Percentiles rank a stretch among this genome's conserved stretches.
phyloP scores from a whole-genome alignment of 2,329 filamentous ascomycete genomes.

The Claviceps humidiphila region DNA sequence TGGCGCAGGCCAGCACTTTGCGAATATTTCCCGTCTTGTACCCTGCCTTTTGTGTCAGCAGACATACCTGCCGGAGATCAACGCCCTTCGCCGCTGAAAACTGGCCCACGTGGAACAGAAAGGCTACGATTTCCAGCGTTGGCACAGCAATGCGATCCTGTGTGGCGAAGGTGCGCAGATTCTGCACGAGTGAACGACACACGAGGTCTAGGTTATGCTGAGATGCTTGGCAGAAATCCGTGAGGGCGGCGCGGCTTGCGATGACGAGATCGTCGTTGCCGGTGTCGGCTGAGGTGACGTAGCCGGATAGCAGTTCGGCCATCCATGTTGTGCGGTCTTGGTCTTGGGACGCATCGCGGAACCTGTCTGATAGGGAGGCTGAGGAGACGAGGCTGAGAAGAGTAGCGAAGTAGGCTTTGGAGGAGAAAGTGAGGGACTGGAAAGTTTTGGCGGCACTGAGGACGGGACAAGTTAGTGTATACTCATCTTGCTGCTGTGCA shows the following conservation, averaged over 20 bases:
- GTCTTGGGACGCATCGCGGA: conserved; percentile 20
- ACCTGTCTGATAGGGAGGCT: conserved; percentile 22
- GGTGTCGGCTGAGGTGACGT: conserved; percentile 62
- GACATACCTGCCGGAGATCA: conserved; percentile 47
- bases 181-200: conserved; percentile 37
- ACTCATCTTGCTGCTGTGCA: background rate
- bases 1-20: conserved; percentile 68
- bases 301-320: conserved; percentile 48
- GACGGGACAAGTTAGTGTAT: conserved; percentile 7
- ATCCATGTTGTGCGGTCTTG: conserved; percentile 25
- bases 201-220: conserved; percentile 28
- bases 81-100: conserved; percentile 27
- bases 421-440: conserved; percentile 37
- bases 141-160: conserved; percentile 64
- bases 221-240: conserved; percentile 35
- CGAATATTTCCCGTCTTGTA: conserved; percentile 73
- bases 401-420: conserved; percentile 42
- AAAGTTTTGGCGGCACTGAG: conserved; percentile 24
- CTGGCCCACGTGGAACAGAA: conserved; percentile 54
- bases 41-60: conserved; percentile 61
- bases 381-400: conserved; percentile 35
- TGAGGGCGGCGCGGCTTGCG: conserved; percentile 51
- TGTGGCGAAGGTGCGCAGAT: conserved; percentile 38
- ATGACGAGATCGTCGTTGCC: conserved; percentile 64
- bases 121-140: conserved; percentile 62